These are phyloP conservation scores for Platismatia glauca DNA, from an alignment of 495 filamentous ascomycete species.

Conservation along the genomic window DNA sequence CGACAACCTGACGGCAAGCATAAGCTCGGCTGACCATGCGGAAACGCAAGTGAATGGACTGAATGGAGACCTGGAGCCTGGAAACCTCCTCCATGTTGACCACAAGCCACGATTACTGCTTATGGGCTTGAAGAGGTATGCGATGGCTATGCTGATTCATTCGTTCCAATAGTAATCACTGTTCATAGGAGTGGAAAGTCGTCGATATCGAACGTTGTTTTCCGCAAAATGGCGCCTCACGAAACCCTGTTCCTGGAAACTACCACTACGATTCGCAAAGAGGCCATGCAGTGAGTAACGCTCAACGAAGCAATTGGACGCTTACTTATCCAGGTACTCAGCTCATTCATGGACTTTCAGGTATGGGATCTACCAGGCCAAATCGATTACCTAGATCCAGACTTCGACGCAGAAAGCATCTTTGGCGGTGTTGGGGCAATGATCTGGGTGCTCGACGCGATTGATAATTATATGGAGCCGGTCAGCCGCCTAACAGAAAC, in stretches of 20 bases:
- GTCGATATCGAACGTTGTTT: slow-evolving; percentile 94
- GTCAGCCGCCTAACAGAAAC: slow-evolving; percentile 77
- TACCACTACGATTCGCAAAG: slow-evolving; percentile 84
- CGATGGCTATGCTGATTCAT: not conserved
- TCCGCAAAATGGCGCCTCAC: slow-evolving; percentile 90
- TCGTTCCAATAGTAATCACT: not conserved
- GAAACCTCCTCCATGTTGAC: slow-evolving; percentile 14
- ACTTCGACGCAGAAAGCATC: slow-evolving; percentile 82
- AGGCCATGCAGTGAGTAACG: slow-evolving; percentile 71
- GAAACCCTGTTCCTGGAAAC: slow-evolving; percentile 94
- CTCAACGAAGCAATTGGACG: too few species aligned
- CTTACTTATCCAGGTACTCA: slow-evolving; percentile 25
- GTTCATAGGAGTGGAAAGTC: slow-evolving; percentile 81
- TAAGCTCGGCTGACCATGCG: not conserved
- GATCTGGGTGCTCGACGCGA: slow-evolving; percentile 97
- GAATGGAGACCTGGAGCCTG: not conserved
- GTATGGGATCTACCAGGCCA: slow-evolving; percentile 96
- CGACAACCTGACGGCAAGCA: not conserved
- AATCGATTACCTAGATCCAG: slow-evolving; percentile 75
- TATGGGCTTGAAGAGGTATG: slow-evolving; percentile 91
- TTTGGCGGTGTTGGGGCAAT: slow-evolving; percentile 88
- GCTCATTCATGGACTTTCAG: slow-evolving; percentile 98
- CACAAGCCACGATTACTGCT: slow-evolving; percentile 78
- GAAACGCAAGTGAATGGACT: not conserved
- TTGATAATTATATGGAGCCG: slow-evolving; percentile 91